A percentile compares a stretch with the other conserved stretches of the same genome.
phyloP scores from a whole-genome alignment of 257 asterid genomes.

The Penstemon eatonii region DNA sequence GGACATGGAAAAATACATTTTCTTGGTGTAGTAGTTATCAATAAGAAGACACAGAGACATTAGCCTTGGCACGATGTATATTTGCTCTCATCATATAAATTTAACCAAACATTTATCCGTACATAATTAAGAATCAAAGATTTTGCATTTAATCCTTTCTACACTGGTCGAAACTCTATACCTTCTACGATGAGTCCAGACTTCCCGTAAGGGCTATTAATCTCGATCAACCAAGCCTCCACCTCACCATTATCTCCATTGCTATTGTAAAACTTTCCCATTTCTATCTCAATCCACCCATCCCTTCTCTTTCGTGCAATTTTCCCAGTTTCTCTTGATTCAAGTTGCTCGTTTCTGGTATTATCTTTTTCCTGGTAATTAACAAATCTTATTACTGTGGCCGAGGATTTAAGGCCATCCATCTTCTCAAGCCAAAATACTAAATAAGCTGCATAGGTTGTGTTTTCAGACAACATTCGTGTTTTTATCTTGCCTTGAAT shows the following conservation, averaged over 20 bases:
- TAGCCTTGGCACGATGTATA: no score
- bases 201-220: conserved; percentile 35
- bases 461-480: conserved; percentile 39
- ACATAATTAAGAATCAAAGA: background rate
- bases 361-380: conserved; percentile 2
- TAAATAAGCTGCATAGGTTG: conserved; percentile 42
- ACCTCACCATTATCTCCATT: conserved; percentile 40
- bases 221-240: conserved; percentile 57
- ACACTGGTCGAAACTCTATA: conserved; percentile 57
- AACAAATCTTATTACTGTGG: conserved; percentile 35
- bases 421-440: conserved; percentile 33
- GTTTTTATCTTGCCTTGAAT: conserved; percentile 48
- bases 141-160: background rate
- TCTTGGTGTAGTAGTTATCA: conserved; percentile 14
- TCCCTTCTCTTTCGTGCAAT: conserved; percentile 41
- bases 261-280: conserved; percentile 48
- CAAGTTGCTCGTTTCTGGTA: conserved; percentile 20
- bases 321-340: conserved; percentile 39
- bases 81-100: no score
- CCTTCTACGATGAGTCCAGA: conserved; percentile 61
- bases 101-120: no score
- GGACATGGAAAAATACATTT: conserved; percentile 15
- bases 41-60: conserved; percentile 6
- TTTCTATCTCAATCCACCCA: conserved; percentile 65
- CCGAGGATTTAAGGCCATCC: conserved; percentile 48